These are phyloP conservation scores for Borealophlyctis nickersoniae DNA, from an alignment of 192 early-diverging fungal species.

Conservation along the genomic window DNA sequence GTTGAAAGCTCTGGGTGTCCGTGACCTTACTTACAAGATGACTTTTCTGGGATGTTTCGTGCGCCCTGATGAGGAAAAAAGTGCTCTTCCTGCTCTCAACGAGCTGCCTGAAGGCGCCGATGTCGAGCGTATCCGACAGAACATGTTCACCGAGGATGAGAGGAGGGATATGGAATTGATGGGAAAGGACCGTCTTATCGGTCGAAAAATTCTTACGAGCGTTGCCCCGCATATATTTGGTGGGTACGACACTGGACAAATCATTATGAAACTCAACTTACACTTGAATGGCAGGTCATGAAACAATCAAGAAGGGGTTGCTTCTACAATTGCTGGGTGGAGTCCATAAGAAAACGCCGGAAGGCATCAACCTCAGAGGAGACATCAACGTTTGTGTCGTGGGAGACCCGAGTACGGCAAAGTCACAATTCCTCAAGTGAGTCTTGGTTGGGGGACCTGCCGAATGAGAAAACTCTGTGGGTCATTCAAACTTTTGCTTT, in stretches of 20 bases:
- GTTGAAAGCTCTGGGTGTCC: conserved; percentile 79
- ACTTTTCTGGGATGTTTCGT: conserved; percentile 85
- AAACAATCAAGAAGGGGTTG: conserved; percentile 92
- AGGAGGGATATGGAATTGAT: conserved; percentile 75
- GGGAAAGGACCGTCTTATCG: conserved; percentile 58
- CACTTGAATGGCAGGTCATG: conserved; percentile 74
- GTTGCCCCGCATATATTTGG: conserved; percentile 91
- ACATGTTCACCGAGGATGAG: conserved; percentile 66
- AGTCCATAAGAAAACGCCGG: conserved; percentile 88
- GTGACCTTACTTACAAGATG: conserved; percentile 91
- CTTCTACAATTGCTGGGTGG: conserved; percentile 92
- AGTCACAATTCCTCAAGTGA: conserved; percentile 92
- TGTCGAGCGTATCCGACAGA: conserved; percentile 45
- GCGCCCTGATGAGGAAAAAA: conserved; percentile 53
- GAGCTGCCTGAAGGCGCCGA: conserved; percentile 64
- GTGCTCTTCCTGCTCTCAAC: conserved; percentile 49
- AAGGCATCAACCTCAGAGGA: conserved; percentile 92
- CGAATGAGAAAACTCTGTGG: no score
- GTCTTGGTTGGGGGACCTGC: conserved; percentile 7
- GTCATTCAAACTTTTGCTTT: neutral
- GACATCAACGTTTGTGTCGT: conserved; percentile 98
- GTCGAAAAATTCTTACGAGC: conserved; percentile 73
- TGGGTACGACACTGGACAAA: conserved; percentile 27
- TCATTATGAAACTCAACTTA: neutral
- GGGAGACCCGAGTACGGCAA: conserved; percentile 92